These are phyloP conservation scores for Penicillium manginii DNA, from an alignment of 495 filamentous ascomycete species.

Conservation along the genomic window DNA sequence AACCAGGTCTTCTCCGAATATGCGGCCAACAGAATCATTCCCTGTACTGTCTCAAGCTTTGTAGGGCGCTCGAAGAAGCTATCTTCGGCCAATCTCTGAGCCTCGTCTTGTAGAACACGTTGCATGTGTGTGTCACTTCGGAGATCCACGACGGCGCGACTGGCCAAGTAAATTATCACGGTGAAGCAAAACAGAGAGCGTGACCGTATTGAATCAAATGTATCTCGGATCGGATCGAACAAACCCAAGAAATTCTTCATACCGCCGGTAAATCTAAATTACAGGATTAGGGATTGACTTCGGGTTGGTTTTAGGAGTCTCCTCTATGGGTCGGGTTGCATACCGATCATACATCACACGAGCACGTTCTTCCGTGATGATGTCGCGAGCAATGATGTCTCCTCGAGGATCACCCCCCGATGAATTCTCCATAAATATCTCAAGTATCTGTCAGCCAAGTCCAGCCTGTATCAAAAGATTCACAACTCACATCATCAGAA, in stretches of 20 bases:
- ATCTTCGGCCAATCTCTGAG: constrained; percentile 47
- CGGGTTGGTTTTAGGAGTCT: not conserved
- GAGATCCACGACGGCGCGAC: constrained; percentile 42
- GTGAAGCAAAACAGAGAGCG: constrained; percentile 50
- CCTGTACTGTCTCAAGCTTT: constrained; percentile 48
- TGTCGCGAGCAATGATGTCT: constrained; percentile 44
- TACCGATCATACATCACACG: constrained; percentile 48
- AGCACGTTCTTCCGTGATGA: constrained; percentile 44
- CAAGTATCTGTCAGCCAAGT: not conserved
- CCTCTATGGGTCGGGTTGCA: not conserved
- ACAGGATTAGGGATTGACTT: not conserved
- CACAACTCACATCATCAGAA: constrained; percentile 34
- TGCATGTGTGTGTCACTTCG: constrained; percentile 46
- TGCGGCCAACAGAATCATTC: constrained; percentile 48
- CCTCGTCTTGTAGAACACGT: constrained; percentile 49
- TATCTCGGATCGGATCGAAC: constrained; percentile 49
- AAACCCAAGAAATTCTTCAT: constrained; percentile 46
- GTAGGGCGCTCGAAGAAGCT: constrained; percentile 50
- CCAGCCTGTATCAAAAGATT: not conserved
- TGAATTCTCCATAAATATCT: constrained; percentile 46
- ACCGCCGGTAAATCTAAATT: constrained; percentile 38
- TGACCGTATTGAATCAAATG: constrained; percentile 48
- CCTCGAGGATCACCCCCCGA: constrained; percentile 37
- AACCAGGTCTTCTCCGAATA: constrained; percentile 53
- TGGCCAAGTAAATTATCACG: constrained; percentile 47